Evolutionary conservation across 2,329 filamentous ascomycete species (phyloP).

Genomic region (Fusarium caatingaense): DNA sequence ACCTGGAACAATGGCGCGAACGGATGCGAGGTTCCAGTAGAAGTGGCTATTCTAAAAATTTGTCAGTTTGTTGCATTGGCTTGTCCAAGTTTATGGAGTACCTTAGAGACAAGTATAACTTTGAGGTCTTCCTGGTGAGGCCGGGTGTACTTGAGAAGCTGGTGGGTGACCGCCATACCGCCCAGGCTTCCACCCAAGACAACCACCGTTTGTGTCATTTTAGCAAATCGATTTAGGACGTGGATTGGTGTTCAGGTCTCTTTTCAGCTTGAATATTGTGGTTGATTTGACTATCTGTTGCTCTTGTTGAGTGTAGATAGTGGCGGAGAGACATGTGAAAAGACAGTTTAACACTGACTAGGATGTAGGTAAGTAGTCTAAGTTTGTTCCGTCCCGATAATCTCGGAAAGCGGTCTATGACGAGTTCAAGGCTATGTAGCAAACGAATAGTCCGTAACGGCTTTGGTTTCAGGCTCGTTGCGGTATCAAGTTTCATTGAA

Average conservation of each 20-base stretch:
- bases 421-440: constrained; percentile 27
- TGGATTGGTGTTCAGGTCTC: background rate
- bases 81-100: constrained; percentile 40
- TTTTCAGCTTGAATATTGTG: background rate
- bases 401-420: constrained; percentile 36
- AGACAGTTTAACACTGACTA: constrained; percentile 7
- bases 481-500: background rate
- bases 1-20: constrained; percentile 66
- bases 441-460: constrained; percentile 6
- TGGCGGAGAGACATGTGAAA: constrained; percentile 5
- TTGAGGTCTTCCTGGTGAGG: constrained; percentile 60
- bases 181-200: constrained; percentile 66
- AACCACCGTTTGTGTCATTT: constrained; percentile 64
- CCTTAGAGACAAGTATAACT: constrained; percentile 67
- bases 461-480: constrained; percentile 15
- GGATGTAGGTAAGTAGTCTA: background rate
- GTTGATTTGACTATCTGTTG: background rate
- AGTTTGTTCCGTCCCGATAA: constrained; percentile 15
- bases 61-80: background rate
- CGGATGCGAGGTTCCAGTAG: constrained; percentile 68
- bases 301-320: background rate
- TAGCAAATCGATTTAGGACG: background rate
- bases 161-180: constrained; percentile 65
- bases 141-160: constrained; percentile 64
- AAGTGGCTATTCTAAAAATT: constrained; percentile 63